Base-by-base conservation (phyloP, 495 filamentous ascomycete species). In the Darksidea phi region DNA sequence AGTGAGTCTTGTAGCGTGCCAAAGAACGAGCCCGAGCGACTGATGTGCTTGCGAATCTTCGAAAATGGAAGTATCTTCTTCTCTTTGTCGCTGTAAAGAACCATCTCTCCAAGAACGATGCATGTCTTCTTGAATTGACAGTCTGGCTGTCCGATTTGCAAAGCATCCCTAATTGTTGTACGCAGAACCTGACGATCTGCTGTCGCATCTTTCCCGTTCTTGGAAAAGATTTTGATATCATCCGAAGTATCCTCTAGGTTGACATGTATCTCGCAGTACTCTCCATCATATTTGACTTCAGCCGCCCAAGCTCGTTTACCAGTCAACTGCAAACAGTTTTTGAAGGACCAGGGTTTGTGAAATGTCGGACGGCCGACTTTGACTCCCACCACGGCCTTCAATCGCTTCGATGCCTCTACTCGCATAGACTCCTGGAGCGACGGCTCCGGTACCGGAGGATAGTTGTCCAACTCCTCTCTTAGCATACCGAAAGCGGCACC, bases 201-300 rank as follows among this genome's bases (percentile, higher is more conserved):
- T 0, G 90, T 95, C 7, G 90, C 92, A 61, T 95, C 89, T 67
- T 92, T 93, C 37, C 91, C 90, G 60, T 89, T 92, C 72, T 96
- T 96, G 8, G 89, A 94, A 68, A 95, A 95, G 25, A 96, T 89
- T 46, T 86, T 85, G 8, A 95, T 84, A 36, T 75, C 78, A 28
- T 79, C 77, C 2, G 78, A 54, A 0, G 68, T 67, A 45, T 81
- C 84, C 2, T 76, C 75, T 17, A 90, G 75, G 59, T 95, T 84
- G 20, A 96, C 81, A 59, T 96, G 91, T 24, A 95, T 85, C 67
- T 95, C 88, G 65, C 88, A 92, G 58, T 93, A 94, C 70, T 94
- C 89, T 2, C 91, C 90, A 64, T 96, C 91, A 53, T 94, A 85
- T 70, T 95, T 96, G 37, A 84, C 77, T 64, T 96, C 91, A 41